phyloP scores from a whole-genome alignment of 2,329 filamentous ascomycete genomes.

The Metarhizium album region DNA sequence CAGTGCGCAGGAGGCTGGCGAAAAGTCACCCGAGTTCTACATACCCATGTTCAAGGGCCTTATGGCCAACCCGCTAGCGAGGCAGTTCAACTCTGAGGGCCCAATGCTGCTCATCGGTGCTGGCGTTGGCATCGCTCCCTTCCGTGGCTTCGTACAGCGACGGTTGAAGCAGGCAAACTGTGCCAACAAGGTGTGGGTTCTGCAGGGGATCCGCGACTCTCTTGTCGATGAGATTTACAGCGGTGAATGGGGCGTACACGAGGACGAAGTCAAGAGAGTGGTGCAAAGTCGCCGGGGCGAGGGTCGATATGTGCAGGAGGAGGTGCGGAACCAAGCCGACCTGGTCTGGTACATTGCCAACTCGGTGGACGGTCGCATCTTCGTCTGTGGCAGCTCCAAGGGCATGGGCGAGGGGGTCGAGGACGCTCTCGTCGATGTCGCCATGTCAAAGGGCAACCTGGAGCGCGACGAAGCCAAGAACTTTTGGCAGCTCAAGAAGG shows the following conservation, averaged over 20 bases:
- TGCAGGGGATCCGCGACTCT: constrained; percentile 89
- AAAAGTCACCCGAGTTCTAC: constrained; percentile 50
- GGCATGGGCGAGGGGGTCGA: constrained; percentile 98
- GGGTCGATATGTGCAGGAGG: constrained; percentile 90
- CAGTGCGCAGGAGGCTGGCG: constrained; percentile 52
- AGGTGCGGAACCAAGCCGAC: constrained; percentile 82
- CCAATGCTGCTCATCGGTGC: constrained; percentile 97
- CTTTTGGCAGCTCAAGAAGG: constrained; percentile 89
- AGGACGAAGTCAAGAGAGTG: constrained; percentile 74
- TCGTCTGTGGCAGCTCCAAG: constrained; percentile 89
- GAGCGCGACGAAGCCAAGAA: constrained; percentile 69
- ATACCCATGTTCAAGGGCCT: constrained; percentile 97
- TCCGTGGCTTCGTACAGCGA: constrained; percentile 94
- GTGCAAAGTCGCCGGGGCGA: constrained; percentile 67
- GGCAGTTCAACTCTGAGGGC: constrained; percentile 83
- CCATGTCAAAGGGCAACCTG: constrained; percentile 85
- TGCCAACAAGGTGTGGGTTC: constrained; percentile 95
- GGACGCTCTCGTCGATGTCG: constrained; percentile 74
- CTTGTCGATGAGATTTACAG: constrained; percentile 93
- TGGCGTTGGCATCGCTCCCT: constrained; percentile 92
- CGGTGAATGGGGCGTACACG: constrained; percentile 91
- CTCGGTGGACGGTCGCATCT: constrained; percentile 86
- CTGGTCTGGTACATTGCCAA: constrained; percentile 99
- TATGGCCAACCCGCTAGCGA: constrained; percentile 92
- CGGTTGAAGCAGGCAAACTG: constrained; percentile 89